Evolutionary conservation across 2,329 filamentous ascomycete genomes (phyloP), one percentile per base, ranked within the genome.

Genomic region (Scedosporium minutisporum): DNA sequence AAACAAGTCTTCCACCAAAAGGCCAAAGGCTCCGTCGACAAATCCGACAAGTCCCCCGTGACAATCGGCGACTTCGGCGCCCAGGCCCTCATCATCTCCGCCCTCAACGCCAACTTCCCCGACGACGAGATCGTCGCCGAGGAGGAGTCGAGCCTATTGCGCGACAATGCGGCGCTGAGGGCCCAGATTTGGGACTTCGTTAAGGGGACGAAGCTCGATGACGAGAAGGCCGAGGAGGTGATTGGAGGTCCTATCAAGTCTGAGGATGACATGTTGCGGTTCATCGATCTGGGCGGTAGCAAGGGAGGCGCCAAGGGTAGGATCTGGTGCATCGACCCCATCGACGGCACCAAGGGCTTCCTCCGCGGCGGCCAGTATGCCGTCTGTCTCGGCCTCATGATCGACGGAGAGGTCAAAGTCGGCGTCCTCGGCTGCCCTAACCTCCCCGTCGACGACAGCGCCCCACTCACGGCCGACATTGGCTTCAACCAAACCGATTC

Each of bases 1-100:
- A 80, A 80, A 72, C 74, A 76, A 44, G 80, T 83, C 69, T 82
- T 83, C 72, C 75, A 92, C 77, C 89, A 93, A 69, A 95, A 93
- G 76, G 89, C 91, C 69, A 97, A 97, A 79, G 93, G 93, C 69
- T 97, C 95, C 57, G 65, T 66, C 33, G 89, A 88, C 74, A 99
- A 99, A 80, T 88, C 91, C 75, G 95, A 99, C 81, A 91, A 91
- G 73, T 96, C 93, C 9, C 95, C 95, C 67, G 95, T 99, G 70
- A 99, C 95, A 18, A 95, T 97, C 69, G 95, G 93, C 74, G 95
- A 99, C 78, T 97, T 96, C 75, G 95, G 95, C 71, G 96, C 95
- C 44, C 95, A 99, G 79, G 93, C 95, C 38, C 85, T 99, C 67
- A 96, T 99, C 76, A 96, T 97, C 71, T 83, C 87, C 63, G 93